Base-by-base conservation (phyloP, 164 flowering plant genomes). In the Tetrastigma voinierianum region DNA sequence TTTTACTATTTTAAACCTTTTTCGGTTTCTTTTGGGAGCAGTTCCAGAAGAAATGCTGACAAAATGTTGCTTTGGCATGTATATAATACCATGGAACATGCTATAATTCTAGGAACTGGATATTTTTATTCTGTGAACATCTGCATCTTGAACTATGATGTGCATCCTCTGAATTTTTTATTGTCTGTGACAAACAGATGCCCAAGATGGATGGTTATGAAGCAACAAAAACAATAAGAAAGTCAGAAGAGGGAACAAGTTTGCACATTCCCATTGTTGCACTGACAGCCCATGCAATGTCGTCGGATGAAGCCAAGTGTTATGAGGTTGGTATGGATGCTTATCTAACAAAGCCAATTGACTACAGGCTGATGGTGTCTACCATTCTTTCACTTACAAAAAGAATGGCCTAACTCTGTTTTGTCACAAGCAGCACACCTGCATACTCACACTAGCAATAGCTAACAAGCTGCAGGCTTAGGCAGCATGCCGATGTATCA, bases 141-240 rank as follows among this genome's bases (percentile, higher is more conserved):
- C 40, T 32, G 40, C 40, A 32, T 32, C 6, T 32, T 32, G 40
- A 32, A 32, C 40, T 32, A 32, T 15, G 21, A 53, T 25, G 9
- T 73, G 54, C 0, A 25, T 47, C 21, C 47, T 59, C 52, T 57
- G 63, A 66, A 19, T 25, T 54, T 19, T 51, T 25, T 16, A 40
- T 0, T 53, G 20, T n/a, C n/a, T 56, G 1, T 70, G 69, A 20
- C 46, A 55, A 65, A 62, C 89, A 95, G 98, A 95, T 95, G 98
- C 97, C n/a, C 47, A 90, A 86, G 81, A 89, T 95, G 98, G 98
- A 95, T 78, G 98, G 98, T 9, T 95, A 95, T 51, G 97, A 95
- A 70, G 97, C 98, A 70, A 95, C 98, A 40, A 91, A 82, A 74
- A 88, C 83, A 49, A 95, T 95, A 46, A 81, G 98, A 75, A 87